These are phyloP conservation scores for Meyerozyma carpophila DNA, from an alignment of 1,139 yeast genomes.

Conservation along the genomic window DNA sequence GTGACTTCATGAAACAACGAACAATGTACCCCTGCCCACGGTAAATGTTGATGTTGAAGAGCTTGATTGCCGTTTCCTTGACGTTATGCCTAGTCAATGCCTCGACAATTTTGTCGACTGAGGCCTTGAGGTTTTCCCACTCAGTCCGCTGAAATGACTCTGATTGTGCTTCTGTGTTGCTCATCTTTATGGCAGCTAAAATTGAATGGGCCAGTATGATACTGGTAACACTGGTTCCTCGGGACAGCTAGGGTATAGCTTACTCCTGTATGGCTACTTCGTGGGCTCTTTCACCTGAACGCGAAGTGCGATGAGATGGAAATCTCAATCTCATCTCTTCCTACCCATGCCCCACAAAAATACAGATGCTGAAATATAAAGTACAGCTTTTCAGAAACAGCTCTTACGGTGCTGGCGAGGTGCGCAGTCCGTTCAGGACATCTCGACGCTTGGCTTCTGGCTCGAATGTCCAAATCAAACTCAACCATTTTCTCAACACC, in stretches of 20 bases:
- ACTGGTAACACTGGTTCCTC: not conserved
- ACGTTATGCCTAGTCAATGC: slow-evolving; percentile 44
- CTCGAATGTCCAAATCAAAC: slow-evolving; percentile 20
- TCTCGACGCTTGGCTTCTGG: not conserved
- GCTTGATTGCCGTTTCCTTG: slow-evolving; percentile 37
- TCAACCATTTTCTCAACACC: slow-evolving; percentile 22
- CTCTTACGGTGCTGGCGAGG: not conserved
- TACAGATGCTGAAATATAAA: not conserved
- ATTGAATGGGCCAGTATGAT: not conserved
- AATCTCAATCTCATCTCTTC: not conserved
- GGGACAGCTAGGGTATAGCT: not conserved
- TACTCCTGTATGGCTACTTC: not conserved
- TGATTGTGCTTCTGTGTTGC: not conserved
- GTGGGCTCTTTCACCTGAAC: not conserved
- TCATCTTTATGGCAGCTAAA: not conserved
- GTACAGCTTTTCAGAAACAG: too few relatives aligned
- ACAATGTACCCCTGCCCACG: slow-evolving; percentile 60
- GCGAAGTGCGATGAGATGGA: not conserved
- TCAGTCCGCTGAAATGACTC: slow-evolving; percentile 34
- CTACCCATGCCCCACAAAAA: not conserved
- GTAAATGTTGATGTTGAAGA: slow-evolving; percentile 50
- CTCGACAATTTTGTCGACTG: slow-evolving; percentile 45
- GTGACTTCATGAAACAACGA: slow-evolving; percentile 53
- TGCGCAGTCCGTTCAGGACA: not conserved
- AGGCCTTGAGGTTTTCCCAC: slow-evolving; percentile 51